A percentile compares a stretch with the other conserved stretches of the same genome.
Conservation (phyloP, 2,329 filamentous ascomycete species). For the Mariannaea elegans region DNA sequence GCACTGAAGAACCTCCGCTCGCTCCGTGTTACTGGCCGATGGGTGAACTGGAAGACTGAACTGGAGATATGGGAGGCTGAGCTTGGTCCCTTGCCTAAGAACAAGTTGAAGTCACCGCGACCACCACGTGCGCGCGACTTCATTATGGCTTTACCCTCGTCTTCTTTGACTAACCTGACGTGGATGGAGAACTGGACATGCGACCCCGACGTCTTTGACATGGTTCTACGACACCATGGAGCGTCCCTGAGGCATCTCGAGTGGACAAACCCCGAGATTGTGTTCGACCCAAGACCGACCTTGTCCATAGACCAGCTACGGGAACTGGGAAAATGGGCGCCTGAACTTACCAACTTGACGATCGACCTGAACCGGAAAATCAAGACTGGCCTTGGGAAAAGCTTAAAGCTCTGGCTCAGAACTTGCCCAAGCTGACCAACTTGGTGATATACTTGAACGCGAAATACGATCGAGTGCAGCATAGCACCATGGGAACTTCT, state of each 20-base stretch:
- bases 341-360: neutral
- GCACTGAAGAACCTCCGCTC: constrained; percentile 3
- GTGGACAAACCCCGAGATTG: constrained; percentile 19
- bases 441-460: constrained; percentile 13
- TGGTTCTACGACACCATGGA: constrained; percentile 18
- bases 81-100: neutral
- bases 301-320: constrained; percentile 4
- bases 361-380: constrained; percentile 11
- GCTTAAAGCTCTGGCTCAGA: neutral
- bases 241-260: neutral
- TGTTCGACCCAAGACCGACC: neutral
- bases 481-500: neutral
- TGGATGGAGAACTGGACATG: constrained; percentile 12
- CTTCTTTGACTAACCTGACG: neutral
- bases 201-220: neutral
- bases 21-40: neutral
- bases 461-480: too few species aligned
- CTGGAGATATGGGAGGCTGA: neutral
- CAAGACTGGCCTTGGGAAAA: neutral
- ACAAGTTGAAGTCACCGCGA: neutral
- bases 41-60: constrained; percentile 7
- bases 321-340: constrained; percentile 1
- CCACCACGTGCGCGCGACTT: constrained; percentile 3
- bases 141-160: constrained; percentile 11
- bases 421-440: constrained; percentile 1